These are phyloP conservation scores for Podospora didyma DNA, from an alignment of 495 filamentous ascomycete species.

Conservation along the genomic window DNA sequence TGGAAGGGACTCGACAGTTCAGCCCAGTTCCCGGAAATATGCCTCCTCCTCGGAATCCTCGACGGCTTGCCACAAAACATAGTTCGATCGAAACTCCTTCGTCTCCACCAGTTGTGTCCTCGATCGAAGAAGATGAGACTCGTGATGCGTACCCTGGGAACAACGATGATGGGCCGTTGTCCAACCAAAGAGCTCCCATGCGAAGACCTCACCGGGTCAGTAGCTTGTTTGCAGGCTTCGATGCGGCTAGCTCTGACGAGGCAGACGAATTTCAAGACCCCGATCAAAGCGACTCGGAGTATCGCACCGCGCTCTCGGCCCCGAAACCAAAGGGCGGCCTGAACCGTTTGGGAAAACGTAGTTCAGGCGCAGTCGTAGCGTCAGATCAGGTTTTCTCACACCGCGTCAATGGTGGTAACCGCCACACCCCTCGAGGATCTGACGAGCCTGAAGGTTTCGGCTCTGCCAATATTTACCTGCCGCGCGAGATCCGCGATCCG, in stretches of 20 bases:
- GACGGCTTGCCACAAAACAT: slow-evolving; percentile 41
- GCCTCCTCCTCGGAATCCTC: slow-evolving; percentile 50
- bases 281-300: slow-evolving; percentile 63
- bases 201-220: slow-evolving; percentile 70
- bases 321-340: slow-evolving; percentile 43
- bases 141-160: slow-evolving; percentile 73
- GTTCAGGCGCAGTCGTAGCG: slow-evolving; percentile 18
- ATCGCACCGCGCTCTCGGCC: slow-evolving; percentile 59
- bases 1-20: slow-evolving; percentile 38
- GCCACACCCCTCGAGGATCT: slow-evolving; percentile 21
- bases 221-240: slow-evolving; percentile 82
- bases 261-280: slow-evolving; percentile 54
- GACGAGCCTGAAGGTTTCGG: slow-evolving; percentile 27
- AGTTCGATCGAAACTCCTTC: slow-evolving; percentile 45
- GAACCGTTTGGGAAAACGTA: slow-evolving; percentile 33
- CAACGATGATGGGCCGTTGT: slow-evolving; percentile 76
- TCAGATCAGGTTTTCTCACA: slow-evolving; percentile 29
- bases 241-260: slow-evolving; percentile 54
- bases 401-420: slow-evolving; percentile 11
- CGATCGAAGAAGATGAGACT: slow-evolving; percentile 34
- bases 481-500: slow-evolving; percentile 28
- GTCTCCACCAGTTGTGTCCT: slow-evolving; percentile 35
- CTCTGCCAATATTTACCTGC: slow-evolving; percentile 15
- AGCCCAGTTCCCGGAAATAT: slow-evolving; percentile 47
- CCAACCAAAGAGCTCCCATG: slow-evolving; percentile 54